A percentile compares a stretch with the other conserved stretches of the same genome.
These are phyloP conservation scores for Thelephora ganbajun DNA, from an alignment of 768 basidiomycete species.

Conservation along the genomic window DNA sequence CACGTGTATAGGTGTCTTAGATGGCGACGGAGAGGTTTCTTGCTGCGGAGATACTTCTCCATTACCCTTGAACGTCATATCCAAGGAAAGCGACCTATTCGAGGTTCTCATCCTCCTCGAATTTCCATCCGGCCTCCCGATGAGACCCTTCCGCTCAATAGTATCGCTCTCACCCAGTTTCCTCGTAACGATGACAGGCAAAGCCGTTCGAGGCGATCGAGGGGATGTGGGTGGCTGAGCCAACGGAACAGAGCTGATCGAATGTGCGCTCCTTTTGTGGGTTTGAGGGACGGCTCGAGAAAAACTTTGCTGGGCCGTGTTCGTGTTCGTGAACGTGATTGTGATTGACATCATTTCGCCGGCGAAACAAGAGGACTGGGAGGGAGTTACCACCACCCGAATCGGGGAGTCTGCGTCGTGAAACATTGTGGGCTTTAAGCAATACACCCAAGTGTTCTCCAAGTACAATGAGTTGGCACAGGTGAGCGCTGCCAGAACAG, in stretches of 20 bases:
- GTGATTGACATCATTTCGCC: conserved; percentile 79
- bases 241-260: conserved; percentile 71
- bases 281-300: conserved; percentile 19
- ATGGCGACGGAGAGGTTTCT: conserved; percentile 1
- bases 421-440: too few relatives aligned
- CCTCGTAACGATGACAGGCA: conserved; percentile 19
- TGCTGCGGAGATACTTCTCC: conserved; percentile 10
- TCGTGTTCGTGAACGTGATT: conserved; percentile 78
- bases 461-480: too few relatives aligned
- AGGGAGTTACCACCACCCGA: conserved; percentile 60
- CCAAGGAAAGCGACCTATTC: conserved; percentile 52
- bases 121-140: conserved; percentile 25
- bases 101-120: conserved; percentile 13
- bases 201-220: conserved; percentile 34
- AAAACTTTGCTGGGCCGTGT: conserved; percentile 32
- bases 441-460: too few relatives aligned
- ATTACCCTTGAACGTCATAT: conserved; percentile 36
- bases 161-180: conserved; percentile 3
- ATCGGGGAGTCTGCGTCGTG: conserved; percentile 17
- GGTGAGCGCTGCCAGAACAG: too few relatives aligned
- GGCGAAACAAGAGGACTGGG: conserved; percentile 85
- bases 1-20: not conserved
- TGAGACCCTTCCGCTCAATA: conserved; percentile 32
- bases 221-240: conserved; percentile 77
- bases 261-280: conserved; percentile 65